Conservation (phyloP, 306 rosid species). For the Elaeagnus macrophylla region DNA sequence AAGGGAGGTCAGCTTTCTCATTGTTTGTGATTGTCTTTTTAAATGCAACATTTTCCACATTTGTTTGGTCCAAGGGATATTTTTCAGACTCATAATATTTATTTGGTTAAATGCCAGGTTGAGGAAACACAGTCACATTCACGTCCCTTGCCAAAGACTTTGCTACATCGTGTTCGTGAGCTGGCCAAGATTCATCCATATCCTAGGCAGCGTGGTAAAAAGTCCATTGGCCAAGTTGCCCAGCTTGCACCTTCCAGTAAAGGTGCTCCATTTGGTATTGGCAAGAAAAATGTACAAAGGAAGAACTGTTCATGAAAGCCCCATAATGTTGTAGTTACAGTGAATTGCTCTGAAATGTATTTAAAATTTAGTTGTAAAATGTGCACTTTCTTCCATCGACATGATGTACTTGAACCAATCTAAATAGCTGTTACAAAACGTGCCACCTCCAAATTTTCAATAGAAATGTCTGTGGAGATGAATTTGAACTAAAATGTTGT, state of each 20-base stretch:
- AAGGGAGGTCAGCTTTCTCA: constrained; percentile 46
- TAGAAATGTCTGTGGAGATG: constrained; percentile 21
- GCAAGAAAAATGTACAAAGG: constrained; percentile 43
- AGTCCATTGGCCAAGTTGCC: constrained; percentile 25
- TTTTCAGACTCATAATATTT: not conserved
- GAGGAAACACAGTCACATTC: constrained; percentile 44
- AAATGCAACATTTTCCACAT: not conserved
- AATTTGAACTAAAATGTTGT: too few relatives aligned
- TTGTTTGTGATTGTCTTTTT: not conserved
- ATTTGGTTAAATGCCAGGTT: constrained; percentile 33
- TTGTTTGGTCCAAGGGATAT: not conserved
- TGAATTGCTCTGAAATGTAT: constrained; percentile 30
- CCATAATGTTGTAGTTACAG: constrained; percentile 7
- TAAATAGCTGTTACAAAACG: constrained; percentile 9
- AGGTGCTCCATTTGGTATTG: constrained; percentile 20
- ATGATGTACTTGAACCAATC: constrained; percentile 8
- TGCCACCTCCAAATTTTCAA: constrained; percentile 26
- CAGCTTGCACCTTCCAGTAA: constrained; percentile 28
- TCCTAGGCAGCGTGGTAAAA: constrained; percentile 63
- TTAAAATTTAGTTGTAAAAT: constrained; percentile 37
- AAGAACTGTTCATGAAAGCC: constrained; percentile 31
- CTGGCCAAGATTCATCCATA: constrained; percentile 80
- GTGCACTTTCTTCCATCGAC: constrained; percentile 19
- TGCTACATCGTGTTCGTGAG: constrained; percentile 62
- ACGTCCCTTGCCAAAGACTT: constrained; percentile 52